Percentiles rank a stretch among this genome's conserved stretches.
phyloP scores from a whole-genome alignment of 108 stramenopile genomes.

The Pseudonitzschia multiseries region DNA sequence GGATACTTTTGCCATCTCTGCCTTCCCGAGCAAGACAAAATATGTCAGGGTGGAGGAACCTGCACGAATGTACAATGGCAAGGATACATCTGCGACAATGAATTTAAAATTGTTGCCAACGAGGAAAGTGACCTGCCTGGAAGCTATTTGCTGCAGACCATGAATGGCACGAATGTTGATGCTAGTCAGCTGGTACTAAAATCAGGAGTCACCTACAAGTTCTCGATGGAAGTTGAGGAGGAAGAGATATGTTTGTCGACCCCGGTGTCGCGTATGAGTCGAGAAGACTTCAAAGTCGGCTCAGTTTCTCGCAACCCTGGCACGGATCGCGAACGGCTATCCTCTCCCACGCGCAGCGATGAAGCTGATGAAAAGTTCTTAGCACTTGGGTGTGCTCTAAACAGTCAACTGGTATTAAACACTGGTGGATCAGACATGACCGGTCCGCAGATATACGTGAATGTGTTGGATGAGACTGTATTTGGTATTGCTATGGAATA shows the following conservation, averaged over 20 bases:
- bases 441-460: not conserved
- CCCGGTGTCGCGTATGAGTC: not conserved
- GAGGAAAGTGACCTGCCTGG: not conserved
- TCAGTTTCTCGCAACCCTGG: not conserved
- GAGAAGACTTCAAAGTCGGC: not conserved
- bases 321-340: not conserved
- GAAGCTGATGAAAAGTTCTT: not conserved
- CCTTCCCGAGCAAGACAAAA: conserved; percentile 24
- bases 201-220: conserved; percentile 31
- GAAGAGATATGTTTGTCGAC: conserved; percentile 8
- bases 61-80: conserved; percentile 28
- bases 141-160: not conserved
- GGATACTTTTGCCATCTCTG: conserved; percentile 55
- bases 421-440: not conserved
- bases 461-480: not conserved
- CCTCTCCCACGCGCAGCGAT: not conserved
- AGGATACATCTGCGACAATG: conserved; percentile 50
- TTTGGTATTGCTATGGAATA: not conserved
- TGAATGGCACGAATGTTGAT: conserved; percentile 3
- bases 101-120: conserved; percentile 22
- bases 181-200: conserved; percentile 4
- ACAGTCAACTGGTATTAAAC: not conserved
- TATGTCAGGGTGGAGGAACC: conserved; percentile 28
- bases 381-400: conserved; percentile 1
- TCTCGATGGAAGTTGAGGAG: conserved; percentile 23